phyloP scores from a whole-genome alignment of 495 filamentous ascomycete genomes.

The Aspergillus bertholletiae region DNA sequence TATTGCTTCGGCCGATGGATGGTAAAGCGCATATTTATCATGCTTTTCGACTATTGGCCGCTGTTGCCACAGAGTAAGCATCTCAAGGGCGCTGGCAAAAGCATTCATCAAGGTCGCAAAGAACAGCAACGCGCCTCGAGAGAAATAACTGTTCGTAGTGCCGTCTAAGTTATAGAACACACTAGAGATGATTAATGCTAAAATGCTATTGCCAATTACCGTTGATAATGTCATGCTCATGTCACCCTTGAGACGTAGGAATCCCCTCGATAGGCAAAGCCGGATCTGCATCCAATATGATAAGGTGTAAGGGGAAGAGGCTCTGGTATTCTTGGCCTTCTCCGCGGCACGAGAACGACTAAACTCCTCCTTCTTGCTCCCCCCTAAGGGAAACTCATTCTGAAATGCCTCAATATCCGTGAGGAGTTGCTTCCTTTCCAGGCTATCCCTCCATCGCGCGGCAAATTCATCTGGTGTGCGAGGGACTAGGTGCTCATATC shows the following conservation, averaged over 20 bases:
- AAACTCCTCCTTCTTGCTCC: constrained; percentile 64
- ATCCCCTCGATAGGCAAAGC: constrained; percentile 74
- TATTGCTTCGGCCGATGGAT: constrained; percentile 82
- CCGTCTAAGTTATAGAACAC: constrained; percentile 73
- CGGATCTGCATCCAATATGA: constrained; percentile 67
- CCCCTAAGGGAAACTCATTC: constrained; percentile 56
- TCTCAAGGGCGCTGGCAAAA: constrained; percentile 73
- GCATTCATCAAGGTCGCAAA: constrained; percentile 85
- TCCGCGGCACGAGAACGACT: constrained; percentile 58
- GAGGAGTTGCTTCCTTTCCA: constrained; percentile 61
- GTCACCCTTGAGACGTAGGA: constrained; percentile 63
- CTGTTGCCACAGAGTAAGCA: constrained; percentile 79
- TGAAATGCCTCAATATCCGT: constrained; percentile 71
- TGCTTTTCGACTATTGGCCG: constrained; percentile 93
- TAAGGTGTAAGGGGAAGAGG: constrained; percentile 72
- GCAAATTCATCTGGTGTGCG: constrained; percentile 78
- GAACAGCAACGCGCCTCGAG: constrained; percentile 79
- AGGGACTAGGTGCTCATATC: constrained; percentile 63
- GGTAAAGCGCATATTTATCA: constrained; percentile 83
- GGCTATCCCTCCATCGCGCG: constrained; percentile 66
- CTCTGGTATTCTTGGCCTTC: constrained; percentile 50
- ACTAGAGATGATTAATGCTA: constrained; percentile 75
- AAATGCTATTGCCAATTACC: constrained; percentile 68
- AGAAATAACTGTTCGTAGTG: constrained; percentile 68
- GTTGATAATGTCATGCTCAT: constrained; percentile 65